Conservation (phyloP, 495 filamentous ascomycete species). For the Lophiotrema nucula region DNA sequence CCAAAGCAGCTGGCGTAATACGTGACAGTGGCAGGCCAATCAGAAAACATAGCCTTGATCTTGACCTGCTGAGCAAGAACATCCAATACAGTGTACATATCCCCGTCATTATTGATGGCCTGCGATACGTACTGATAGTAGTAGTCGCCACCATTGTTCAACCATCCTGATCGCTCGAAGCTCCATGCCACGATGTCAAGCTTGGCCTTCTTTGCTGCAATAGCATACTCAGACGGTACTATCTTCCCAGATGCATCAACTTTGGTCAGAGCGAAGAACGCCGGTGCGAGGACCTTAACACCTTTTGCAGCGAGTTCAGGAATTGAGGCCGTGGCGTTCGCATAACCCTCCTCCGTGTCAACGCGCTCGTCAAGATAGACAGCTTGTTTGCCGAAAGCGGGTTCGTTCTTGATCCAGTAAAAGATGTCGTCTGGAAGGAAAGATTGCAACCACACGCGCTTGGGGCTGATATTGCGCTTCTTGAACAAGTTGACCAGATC, state of each 20-base stretch:
- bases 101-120: slow-evolving; percentile 56
- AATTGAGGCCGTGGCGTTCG: slow-evolving; percentile 49
- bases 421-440: slow-evolving; percentile 60
- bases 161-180: slow-evolving; percentile 58
- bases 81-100: slow-evolving; percentile 58
- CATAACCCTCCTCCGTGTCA: slow-evolving; percentile 47
- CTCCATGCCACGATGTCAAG: slow-evolving; percentile 62
- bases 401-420: slow-evolving; percentile 61
- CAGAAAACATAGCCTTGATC: slow-evolving; percentile 56
- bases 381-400: slow-evolving; percentile 56
- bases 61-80: slow-evolving; percentile 57
- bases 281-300: slow-evolving; percentile 40
- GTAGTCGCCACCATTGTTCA: slow-evolving; percentile 53
- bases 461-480: slow-evolving; percentile 50
- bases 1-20: slow-evolving; percentile 65
- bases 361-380: slow-evolving; percentile 58
- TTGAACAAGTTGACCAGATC: slow-evolving; percentile 61
- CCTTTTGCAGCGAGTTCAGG: slow-evolving; percentile 45
- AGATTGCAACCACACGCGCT: slow-evolving; percentile 58
- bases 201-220: slow-evolving; percentile 51
- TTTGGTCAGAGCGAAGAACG: slow-evolving; percentile 37
- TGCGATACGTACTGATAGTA: slow-evolving; percentile 53
- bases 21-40: slow-evolving; percentile 61
- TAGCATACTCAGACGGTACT: slow-evolving; percentile 41
- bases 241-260: slow-evolving; percentile 40